These are phyloP conservation scores for Dendrocalamus latiflorus DNA, from an alignment of 202 grass and related monocot species.

Conservation along the genomic window DNA sequence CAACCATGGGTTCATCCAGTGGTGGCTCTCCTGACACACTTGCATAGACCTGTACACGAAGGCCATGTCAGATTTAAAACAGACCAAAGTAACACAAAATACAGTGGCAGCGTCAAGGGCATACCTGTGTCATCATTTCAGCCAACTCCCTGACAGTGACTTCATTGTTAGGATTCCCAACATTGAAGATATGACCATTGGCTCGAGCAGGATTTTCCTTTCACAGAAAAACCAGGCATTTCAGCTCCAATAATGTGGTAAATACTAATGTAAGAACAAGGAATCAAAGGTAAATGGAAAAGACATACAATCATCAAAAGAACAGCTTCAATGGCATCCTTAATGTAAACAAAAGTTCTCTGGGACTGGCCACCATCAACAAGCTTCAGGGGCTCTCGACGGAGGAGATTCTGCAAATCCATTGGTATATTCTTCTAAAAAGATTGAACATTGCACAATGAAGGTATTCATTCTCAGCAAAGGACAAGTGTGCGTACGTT, in stretches of 20 bases:
- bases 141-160: constrained; percentile 84
- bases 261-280: background rate
- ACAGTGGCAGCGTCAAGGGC: background rate
- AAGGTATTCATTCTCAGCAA: background rate
- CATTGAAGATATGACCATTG: constrained; percentile 90
- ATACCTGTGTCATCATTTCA: constrained; percentile 84
- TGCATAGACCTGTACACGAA: constrained; percentile 59
- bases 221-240: background rate
- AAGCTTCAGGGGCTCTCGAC: constrained; percentile 78
- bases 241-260: background rate
- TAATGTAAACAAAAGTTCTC: constrained; percentile 96
- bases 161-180: constrained; percentile 94
- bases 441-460: background rate
- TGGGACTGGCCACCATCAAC: constrained; percentile 91
- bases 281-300: background rate
- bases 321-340: constrained; percentile 98
- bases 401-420: constrained; percentile 75
- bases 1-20: constrained; percentile 64
- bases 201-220: constrained; percentile 83
- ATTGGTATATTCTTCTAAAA: constrained; percentile 24
- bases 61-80: background rate
- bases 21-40: constrained; percentile 75
- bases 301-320: constrained; percentile 74
- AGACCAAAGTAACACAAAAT: background rate
- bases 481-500: constrained; percentile 42